Evolutionary conservation across 345 rosid genomes (phyloP).

Genomic region (Atalantia buxifolia): DNA sequence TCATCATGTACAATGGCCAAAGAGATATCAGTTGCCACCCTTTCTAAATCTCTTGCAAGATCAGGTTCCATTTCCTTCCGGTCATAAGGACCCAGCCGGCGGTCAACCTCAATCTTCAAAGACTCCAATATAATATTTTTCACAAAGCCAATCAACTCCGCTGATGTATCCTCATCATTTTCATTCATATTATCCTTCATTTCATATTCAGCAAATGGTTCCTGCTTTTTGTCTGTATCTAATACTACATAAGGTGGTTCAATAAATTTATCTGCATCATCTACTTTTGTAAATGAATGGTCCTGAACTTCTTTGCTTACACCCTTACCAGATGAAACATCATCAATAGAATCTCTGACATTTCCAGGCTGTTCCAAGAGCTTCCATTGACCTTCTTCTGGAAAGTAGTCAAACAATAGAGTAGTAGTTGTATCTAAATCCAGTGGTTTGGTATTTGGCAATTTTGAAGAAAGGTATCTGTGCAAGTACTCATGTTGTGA

Average conservation of each 20-base stretch:
- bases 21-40: slow-evolving; percentile 67
- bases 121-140: slow-evolving; percentile 56
- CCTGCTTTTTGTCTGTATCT: slow-evolving; percentile 48
- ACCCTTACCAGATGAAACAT: slow-evolving; percentile 27
- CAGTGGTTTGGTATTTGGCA: slow-evolving; percentile 41
- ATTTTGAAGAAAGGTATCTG: slow-evolving; percentile 44
- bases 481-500: slow-evolving; percentile 32
- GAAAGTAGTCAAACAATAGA: slow-evolving; percentile 75
- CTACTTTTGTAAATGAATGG: slow-evolving; percentile 23
- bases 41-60: slow-evolving; percentile 61
- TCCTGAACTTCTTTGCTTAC: slow-evolving; percentile 19
- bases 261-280: slow-evolving; percentile 36
- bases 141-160: slow-evolving; percentile 54
- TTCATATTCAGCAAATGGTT: slow-evolving; percentile 35
- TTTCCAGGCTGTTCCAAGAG: slow-evolving; percentile 65
- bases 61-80: slow-evolving; percentile 49
- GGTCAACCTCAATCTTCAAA: slow-evolving; percentile 70
- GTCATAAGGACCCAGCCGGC: slow-evolving; percentile 58
- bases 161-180: slow-evolving; percentile 25
- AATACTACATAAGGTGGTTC: slow-evolving; percentile 70
- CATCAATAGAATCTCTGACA: slow-evolving; percentile 29
- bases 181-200: slow-evolving; percentile 23
- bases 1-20: slow-evolving; percentile 40
- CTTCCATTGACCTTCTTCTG: slow-evolving; percentile 93
- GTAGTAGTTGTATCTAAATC: slow-evolving; percentile 75